These are phyloP conservation scores for Fusarium clavum DNA, from an alignment of 2,329 filamentous ascomycete genomes.

Conservation along the genomic window DNA sequence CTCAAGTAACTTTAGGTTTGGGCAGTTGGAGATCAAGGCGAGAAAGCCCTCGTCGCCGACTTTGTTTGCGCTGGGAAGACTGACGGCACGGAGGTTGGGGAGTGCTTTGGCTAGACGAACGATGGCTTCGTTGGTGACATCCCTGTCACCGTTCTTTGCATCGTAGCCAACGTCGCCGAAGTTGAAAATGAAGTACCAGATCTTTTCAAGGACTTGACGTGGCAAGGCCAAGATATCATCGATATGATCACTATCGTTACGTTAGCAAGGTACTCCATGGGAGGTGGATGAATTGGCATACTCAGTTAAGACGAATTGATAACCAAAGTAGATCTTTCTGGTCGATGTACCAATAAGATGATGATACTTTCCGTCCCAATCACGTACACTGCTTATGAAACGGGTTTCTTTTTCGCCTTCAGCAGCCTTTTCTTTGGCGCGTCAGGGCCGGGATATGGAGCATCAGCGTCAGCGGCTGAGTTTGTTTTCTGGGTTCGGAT, in stretches of 20 bases:
- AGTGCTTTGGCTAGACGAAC: not conserved
- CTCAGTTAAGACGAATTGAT: not conserved
- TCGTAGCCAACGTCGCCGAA: not conserved
- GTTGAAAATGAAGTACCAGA: not conserved
- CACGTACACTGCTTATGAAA: not conserved
- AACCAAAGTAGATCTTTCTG: not conserved
- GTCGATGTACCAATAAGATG: not conserved
- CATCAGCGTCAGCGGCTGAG: not conserved
- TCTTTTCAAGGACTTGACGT: not conserved
- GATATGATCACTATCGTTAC: not conserved
- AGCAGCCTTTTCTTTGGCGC: not conserved
- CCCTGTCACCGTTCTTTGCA: not conserved
- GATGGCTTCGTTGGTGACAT: not conserved
- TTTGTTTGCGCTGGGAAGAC: not conserved
- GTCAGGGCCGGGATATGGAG: not conserved
- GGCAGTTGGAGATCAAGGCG: not conserved
- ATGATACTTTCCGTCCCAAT: not conserved
- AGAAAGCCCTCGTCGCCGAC: not conserved
- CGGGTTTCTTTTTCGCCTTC: not conserved
- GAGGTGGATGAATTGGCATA: not conserved
- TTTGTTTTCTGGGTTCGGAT: not conserved
- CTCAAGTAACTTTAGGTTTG: not conserved
- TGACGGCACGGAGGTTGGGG: not conserved
- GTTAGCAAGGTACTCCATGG: accelerated
- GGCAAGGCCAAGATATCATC: not conserved